Evolutionary conservation across 108 stramenopile species (phyloP).

Genomic region (Cyclotella kingstonii): DNA sequence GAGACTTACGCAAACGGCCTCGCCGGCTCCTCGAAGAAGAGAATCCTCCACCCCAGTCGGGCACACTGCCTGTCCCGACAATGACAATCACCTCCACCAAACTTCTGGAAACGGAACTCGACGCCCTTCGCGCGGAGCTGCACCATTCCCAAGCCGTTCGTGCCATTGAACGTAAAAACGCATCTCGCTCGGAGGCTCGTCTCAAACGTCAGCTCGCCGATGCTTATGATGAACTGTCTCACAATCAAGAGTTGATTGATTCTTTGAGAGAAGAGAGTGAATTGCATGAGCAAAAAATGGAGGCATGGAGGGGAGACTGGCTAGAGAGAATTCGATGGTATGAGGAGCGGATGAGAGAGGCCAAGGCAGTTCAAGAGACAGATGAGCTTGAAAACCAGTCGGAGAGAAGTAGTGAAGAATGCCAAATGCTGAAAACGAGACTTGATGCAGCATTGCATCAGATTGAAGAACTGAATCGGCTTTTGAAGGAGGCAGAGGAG

Average conservation of each 20-base stretch:
- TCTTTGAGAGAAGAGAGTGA: slow-evolving; percentile 51
- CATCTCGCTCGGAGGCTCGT: slow-evolving; percentile 48
- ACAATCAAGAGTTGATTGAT: slow-evolving; percentile 53
- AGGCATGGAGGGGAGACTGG: slow-evolving; percentile 32
- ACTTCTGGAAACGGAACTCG: slow-evolving; percentile 55
- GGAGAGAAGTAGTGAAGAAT: slow-evolving; percentile 39
- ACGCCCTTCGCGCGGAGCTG: slow-evolving; percentile 64
- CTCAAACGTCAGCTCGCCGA: slow-evolving; percentile 67
- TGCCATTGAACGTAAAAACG: slow-evolving; percentile 56
- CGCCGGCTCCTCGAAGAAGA: slow-evolving; percentile 40
- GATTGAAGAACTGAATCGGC: slow-evolving; percentile 26
- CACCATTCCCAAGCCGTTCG: slow-evolving; percentile 72
- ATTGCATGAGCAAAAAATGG: slow-evolving; percentile 31
- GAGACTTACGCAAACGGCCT: slow-evolving; percentile 42
- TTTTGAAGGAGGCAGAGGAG: slow-evolving; percentile 23
- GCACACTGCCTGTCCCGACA: neutral
- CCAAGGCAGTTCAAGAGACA: slow-evolving; percentile 8
- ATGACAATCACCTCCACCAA: slow-evolving; percentile 9
- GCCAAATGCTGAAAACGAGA: slow-evolving; percentile 29
- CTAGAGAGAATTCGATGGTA: slow-evolving; percentile 28
- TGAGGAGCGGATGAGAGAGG: slow-evolving; percentile 33
- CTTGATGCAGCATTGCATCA: slow-evolving; percentile 26
- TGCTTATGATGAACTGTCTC: slow-evolving; percentile 61
- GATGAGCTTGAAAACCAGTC: slow-evolving; percentile 12
- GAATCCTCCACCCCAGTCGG: slow-evolving; percentile 2